Conservation (phyloP, 2,329 filamentous ascomycete species). For the Hypoxylon sp. region DNA sequence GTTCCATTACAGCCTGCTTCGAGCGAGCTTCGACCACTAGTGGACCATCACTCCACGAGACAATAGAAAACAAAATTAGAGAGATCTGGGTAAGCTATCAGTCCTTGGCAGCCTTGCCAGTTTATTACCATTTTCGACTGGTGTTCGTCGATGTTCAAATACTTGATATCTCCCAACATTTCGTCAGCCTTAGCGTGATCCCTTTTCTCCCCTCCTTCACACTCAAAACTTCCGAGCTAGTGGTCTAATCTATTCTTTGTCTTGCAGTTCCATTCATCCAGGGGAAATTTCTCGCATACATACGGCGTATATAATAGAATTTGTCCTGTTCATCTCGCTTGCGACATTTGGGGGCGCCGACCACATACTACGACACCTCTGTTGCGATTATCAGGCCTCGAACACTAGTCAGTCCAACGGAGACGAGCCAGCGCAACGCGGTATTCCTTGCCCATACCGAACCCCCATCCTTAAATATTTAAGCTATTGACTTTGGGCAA, state of each 20-base stretch:
- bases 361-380: conserved; percentile 20
- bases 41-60: conserved; percentile 6
- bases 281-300: conserved; percentile 33
- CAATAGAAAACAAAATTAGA: conserved; percentile 23
- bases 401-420: conserved; percentile 6
- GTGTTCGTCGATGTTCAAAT: conserved; percentile 1
- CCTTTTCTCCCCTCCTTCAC: conserved; percentile 16
- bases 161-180: conserved; percentile 6
- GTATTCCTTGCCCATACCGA: conserved; percentile 16
- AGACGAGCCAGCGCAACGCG: conserved; percentile 16
- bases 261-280: conserved; percentile 23
- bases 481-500: neutral
- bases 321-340: conserved; percentile 4
- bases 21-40: conserved; percentile 16
- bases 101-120: conserved; percentile 26
- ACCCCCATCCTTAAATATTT: neutral
- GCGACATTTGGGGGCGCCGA: conserved; percentile 21
- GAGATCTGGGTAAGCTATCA: conserved; percentile 27
- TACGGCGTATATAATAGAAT: conserved; percentile 41
- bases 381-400: conserved; percentile 14
- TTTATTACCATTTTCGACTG: conserved; percentile 10
- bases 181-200: conserved; percentile 25
- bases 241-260: conserved; percentile 32
- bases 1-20: conserved; percentile 20
- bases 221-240: conserved; percentile 13